Conservation (phyloP, 345 rosid genomes). For the Eutrema heterophyllum region DNA sequence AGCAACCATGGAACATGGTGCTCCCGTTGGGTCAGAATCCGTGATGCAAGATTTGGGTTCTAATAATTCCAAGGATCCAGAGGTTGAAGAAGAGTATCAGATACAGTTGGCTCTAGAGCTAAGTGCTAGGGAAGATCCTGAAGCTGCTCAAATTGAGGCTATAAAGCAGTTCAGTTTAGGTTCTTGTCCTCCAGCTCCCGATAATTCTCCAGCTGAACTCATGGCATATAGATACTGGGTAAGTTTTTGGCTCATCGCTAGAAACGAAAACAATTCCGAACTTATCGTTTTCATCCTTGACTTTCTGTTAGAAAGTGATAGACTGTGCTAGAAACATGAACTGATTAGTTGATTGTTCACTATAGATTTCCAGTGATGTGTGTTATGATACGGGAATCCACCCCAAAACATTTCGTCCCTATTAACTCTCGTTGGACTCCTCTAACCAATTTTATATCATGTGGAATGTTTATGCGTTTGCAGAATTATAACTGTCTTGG, state of each 20-base stretch:
- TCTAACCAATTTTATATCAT: conserved; percentile 41
- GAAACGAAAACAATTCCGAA: not conserved
- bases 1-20: conserved; percentile 38
- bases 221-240: conserved; percentile 96
- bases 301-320: not conserved
- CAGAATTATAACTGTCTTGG: conserved; percentile 94
- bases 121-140: conserved; percentile 98
- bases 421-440: conserved; percentile 25
- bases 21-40: conserved; percentile 42
- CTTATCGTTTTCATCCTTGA: not conserved
- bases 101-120: conserved; percentile 86
- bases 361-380: not conserved
- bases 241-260: conserved; percentile 31
- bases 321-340: not conserved
- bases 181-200: conserved; percentile 51
- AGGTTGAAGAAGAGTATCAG: conserved; percentile 87
- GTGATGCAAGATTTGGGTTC: conserved; percentile 53
- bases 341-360: not conserved
- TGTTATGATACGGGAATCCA: not conserved
- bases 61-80: conserved; percentile 62
- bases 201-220: conserved; percentile 83
- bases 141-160: conserved; percentile 96
- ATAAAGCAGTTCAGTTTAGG: conserved; percentile 92
- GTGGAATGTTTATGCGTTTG: conserved; percentile 49
- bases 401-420: conserved; percentile 18